Conservation (phyloP, 2,329 filamentous ascomycete species). For the Apiospora sp. region DNA sequence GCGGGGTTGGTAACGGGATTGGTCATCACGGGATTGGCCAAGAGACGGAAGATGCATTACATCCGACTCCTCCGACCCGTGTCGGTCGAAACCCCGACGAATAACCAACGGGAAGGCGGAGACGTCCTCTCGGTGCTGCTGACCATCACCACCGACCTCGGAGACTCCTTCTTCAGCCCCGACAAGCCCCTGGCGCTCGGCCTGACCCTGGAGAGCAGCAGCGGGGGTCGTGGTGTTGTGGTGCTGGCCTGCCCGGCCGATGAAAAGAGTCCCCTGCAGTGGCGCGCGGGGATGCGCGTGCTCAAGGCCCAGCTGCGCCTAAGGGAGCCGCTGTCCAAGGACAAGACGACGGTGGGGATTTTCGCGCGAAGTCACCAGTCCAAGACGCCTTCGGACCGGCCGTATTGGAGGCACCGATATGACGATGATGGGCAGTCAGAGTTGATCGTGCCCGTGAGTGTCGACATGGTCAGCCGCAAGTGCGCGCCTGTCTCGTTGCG, state of each 20-base stretch:
- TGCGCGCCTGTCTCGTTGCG: neutral
- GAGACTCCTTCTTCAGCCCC: constrained; percentile 61
- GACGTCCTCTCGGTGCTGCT: constrained; percentile 43
- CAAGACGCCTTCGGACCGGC: neutral
- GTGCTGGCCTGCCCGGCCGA: constrained; percentile 30
- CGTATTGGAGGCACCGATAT: neutral
- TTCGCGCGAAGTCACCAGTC: neutral
- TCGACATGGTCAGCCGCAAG: neutral
- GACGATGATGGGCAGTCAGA: neutral
- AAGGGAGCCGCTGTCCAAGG: constrained; percentile 22
- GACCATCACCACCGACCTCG: constrained; percentile 65
- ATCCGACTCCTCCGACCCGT: constrained; percentile 61
- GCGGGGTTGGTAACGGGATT: neutral
- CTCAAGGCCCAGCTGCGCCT: constrained; percentile 43
- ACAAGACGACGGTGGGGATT: constrained; percentile 22
- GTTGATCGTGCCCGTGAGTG: constrained; percentile 32
- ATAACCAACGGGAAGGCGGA: constrained; percentile 23
- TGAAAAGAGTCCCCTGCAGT: constrained; percentile 33
- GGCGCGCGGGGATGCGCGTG: constrained; percentile 49
- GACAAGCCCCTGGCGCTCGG: constrained; percentile 52
- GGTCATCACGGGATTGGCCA: neutral
- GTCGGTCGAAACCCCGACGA: constrained; percentile 41
- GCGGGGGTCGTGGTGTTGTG: constrained; percentile 31
- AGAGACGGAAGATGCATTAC: constrained; percentile 59
- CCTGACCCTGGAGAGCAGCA: constrained; percentile 43